Evolutionary conservation across 768 basidiomycete genomes (phyloP), one percentile per base, ranked within the genome.

Genomic region (Russula lepida): DNA sequence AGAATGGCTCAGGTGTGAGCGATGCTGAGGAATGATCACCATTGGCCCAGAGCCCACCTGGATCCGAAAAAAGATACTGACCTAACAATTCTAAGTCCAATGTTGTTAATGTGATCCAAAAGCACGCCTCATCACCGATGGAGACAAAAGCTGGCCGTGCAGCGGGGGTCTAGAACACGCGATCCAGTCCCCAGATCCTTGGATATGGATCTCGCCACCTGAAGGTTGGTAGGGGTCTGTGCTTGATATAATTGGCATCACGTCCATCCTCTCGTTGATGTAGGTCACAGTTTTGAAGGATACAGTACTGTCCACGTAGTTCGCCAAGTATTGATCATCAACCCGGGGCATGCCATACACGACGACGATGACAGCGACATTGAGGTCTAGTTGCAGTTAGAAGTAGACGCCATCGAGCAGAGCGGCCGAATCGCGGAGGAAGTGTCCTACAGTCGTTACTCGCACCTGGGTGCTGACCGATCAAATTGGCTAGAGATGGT

Each of bases 191-290:
- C 68, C 74, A 2, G 72, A 1, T n/a, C 65, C 54, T 39, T 81
- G 56, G 47, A 85, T 80, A 62, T 83, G 81, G 19, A 83, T 70
- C 67, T 84, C 83, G 21, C 81, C 81, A 78, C 77, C 55, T 82
- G 81, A 46, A n/a, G n/a, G n/a, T n/a, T 70, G 64, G 70, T 78
- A 86, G 62, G 83, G 67, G 61, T 72, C 73, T n/a, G 76, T 73
- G 35, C 35, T 8, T 13, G 84, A 84, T 9, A 85, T 74, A 59
- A 81, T 85, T 23, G 85, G 84, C 51, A 86, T 66, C 5, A 70
- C 70, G 59, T 75, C 72, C 32, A 76, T 60, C 66, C 82, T 78
- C 69, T 71, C 68, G 62, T 71, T 73, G 59, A 74, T 65, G 49
- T 68, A 71, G 53, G 64, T 63, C 54, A 73, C 67, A 52, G 65